phyloP scores from a whole-genome alignment of 305 asterid species.

The Ilex paraguariensis region DNA sequence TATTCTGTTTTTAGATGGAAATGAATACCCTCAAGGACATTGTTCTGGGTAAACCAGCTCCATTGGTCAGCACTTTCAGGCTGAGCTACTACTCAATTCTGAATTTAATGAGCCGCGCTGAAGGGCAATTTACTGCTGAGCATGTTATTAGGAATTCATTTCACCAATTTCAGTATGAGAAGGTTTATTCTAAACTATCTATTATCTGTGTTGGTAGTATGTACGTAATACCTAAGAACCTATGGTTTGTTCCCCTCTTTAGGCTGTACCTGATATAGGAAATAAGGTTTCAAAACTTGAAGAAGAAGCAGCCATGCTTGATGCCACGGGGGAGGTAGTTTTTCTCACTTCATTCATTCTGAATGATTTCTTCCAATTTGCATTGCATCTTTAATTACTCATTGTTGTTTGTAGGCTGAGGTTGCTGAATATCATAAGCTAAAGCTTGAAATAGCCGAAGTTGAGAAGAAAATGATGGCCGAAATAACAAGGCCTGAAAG shows the following conservation, averaged over 20 bases:
- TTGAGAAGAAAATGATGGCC: constrained; percentile 88
- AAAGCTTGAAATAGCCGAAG: constrained; percentile 72
- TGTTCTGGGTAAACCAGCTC: constrained; percentile 97
- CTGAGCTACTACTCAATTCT: constrained; percentile 91
- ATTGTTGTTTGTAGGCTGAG: constrained; percentile 48
- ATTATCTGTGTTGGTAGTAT: constrained; percentile 1
- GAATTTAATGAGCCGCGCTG: constrained; percentile 96
- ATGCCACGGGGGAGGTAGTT: constrained; percentile 88
- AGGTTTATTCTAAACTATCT: constrained; percentile 47
- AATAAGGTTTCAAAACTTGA: constrained; percentile 73
- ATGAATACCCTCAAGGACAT: constrained; percentile 92
- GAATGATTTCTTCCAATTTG: constrained; percentile 9
- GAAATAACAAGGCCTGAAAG: constrained; percentile 86
- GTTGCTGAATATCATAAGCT: constrained; percentile 85
- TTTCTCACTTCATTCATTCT: constrained; percentile 19
- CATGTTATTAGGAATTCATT: constrained; percentile 92
- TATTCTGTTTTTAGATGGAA: constrained; percentile 67
- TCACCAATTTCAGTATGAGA: constrained; percentile 97
- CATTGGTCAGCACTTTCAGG: constrained; percentile 95
- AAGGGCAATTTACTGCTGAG: constrained; percentile 98
- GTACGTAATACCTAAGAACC: constrained; percentile 19
- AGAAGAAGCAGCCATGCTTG: constrained; percentile 88
- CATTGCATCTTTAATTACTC: constrained; percentile 12
- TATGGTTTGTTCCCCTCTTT: constrained; percentile 21
- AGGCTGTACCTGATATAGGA: constrained; percentile 94